Conservation (phyloP, 768 basidiomycete species). For the Mrakia hoshinonis region DNA sequence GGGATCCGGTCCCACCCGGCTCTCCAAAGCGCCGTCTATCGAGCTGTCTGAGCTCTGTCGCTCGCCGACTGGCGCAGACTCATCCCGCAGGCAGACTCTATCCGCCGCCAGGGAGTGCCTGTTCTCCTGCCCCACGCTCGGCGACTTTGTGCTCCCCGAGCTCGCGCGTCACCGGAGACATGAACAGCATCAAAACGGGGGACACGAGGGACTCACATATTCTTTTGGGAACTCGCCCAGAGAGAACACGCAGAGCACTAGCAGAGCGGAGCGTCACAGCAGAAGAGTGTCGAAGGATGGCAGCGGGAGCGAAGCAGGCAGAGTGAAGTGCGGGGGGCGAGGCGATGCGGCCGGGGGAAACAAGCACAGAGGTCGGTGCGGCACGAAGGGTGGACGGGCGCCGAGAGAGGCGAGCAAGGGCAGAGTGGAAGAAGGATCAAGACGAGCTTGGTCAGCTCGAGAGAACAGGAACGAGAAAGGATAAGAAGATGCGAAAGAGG, state of each 20-base stretch:
- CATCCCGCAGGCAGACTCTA: too few relatives aligned
- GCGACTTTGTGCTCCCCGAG: background rate
- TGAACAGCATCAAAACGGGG: background rate
- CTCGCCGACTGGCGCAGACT: too few relatives aligned
- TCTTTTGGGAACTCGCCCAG: conserved; percentile 91
- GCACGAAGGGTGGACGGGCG: background rate
- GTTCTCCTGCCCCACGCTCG: background rate
- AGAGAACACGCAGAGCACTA: conserved; percentile 79
- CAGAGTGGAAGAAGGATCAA: background rate
- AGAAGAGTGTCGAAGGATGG: background rate
- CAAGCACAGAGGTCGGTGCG: background rate
- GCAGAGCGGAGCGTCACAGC: background rate
- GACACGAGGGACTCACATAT: conserved; percentile 46
- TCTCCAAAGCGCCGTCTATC: background rate
- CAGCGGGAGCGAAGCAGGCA: background rate
- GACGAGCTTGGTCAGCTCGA: too few relatives aligned
- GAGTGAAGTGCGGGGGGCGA: background rate
- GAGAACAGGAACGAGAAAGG: background rate
- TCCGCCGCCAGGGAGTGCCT: too few relatives aligned
- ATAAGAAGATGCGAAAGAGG: conserved; percentile 23
- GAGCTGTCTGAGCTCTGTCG: too few relatives aligned
- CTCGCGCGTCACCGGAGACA: background rate
- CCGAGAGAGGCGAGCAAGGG: background rate
- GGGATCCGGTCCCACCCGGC: background rate
- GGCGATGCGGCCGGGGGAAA: conserved; percentile 11